Base-by-base conservation (phyloP, 2,329 filamentous ascomycete genomes). In the Aureobasidium leucospermi region DNA sequence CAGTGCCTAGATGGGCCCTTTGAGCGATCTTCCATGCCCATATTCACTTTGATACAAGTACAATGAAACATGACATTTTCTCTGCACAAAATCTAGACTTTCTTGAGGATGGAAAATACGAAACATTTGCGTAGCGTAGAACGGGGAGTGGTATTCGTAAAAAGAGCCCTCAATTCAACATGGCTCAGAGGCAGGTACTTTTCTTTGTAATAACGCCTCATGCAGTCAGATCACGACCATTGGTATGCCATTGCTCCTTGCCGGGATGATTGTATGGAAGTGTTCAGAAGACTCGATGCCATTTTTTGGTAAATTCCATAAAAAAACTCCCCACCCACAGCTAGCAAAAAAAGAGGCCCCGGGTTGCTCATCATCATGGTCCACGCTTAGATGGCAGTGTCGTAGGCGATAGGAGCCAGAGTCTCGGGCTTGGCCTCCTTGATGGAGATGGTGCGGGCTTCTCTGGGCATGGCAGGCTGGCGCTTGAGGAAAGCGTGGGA, bases 401-500 rank as follows among this genome's bases (percentile, higher is more conserved):
- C 94, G 86, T 97, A 99, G 73, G 94, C 80, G 71, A 97, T 84
- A 70, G 93, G 91, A 65, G 86, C 85, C 73, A 97, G 85, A 70
- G 89, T 96, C 86, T 96, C 90, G 66, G 92, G 90, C 76, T 85
- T 83, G 82, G 90, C 89, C 75, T 90, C 87, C 80, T 85, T 86
- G 71, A 86, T 80, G 72, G 85, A 88, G 75, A 97, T 85, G 66
- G 86, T 91, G 76, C 85, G 84, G 67, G 89, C 86, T 67, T 88
- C 86, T 69, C 94, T 85, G 77, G 94, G 94, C 75, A 82, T 82
- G 70, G 78, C 80, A 67, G 94, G 87, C 76, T 88, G 87, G 78
- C 94, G 86, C 91, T 99, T 99, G 76, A 99, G 84, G 81, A 93
- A 85, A 72, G 96, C 83, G 76, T 87, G 85, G 77, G 84, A 84